Evolutionary conservation across 225 moss, liverwort and hornwort genomes (phyloP).

Genomic region (Pleurozium schreberi): DNA sequence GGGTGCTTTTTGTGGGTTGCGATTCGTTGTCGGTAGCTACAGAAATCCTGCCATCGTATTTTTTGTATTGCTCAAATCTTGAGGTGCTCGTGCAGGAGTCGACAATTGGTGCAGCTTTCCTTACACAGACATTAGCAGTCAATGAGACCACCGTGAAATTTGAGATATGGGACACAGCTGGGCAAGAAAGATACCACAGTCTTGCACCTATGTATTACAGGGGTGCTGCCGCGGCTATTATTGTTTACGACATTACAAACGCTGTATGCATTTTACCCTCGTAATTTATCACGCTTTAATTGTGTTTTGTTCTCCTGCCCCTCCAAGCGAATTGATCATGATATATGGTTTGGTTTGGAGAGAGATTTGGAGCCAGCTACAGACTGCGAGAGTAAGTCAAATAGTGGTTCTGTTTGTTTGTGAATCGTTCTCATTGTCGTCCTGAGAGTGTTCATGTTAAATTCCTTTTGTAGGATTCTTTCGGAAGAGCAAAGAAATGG

Average conservation of each 20-base stretch:
- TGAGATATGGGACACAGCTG: conserved; percentile 99
- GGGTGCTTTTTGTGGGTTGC: background rate
- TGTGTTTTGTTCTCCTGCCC: background rate
- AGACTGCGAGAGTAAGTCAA: background rate
- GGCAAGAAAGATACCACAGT: conserved; percentile 96
- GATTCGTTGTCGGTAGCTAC: background rate
- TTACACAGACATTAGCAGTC: conserved; percentile 90
- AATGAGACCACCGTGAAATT: conserved; percentile 93
- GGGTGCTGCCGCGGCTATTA: conserved; percentile 93
- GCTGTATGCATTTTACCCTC: conserved; percentile 33
- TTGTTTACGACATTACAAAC: conserved; percentile 96
- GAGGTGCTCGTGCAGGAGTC: conserved; percentile 53
- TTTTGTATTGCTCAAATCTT: background rate
- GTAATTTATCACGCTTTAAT: background rate
- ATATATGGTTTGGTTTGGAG: background rate
- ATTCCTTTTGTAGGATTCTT: conserved; percentile 62
- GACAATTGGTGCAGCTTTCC: conserved; percentile 91
- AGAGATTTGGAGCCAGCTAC: background rate
- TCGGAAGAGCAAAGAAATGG: conserved; percentile 89
- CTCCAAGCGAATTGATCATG: background rate
- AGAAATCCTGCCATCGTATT: background rate
- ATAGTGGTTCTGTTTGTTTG: background rate
- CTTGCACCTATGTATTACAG: conserved; percentile 98
- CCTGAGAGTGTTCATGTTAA: background rate
- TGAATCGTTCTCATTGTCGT: background rate